phyloP scores from a whole-genome alignment of 176 grass and related monocot genomes.

The Bromus sterilis region DNA sequence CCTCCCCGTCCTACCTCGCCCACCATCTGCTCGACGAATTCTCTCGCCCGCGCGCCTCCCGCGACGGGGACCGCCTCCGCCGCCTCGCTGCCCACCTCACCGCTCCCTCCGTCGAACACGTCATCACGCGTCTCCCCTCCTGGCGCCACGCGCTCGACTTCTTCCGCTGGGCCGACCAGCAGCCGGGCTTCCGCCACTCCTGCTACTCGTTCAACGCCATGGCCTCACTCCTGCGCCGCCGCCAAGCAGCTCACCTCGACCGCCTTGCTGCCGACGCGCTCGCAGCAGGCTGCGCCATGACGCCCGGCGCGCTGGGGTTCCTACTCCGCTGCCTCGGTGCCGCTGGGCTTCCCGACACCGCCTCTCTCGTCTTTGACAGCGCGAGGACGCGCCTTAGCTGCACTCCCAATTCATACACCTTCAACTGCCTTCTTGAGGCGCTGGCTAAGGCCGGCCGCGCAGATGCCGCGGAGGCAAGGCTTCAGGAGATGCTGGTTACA shows the following conservation, averaged over 20 bases:
- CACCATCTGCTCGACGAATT: conserved; percentile 84
- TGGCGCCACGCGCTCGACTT: conserved; percentile 76
- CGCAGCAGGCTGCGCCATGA: conserved; percentile 45
- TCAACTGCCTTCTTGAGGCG: conserved; percentile 71
- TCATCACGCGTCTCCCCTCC: conserved; percentile 41
- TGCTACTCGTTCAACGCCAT: conserved; percentile 92
- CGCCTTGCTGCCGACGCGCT: conserved; percentile 36
- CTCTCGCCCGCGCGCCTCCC: conserved; percentile 39
- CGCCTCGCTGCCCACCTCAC: conserved; percentile 35
- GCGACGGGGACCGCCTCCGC: conserved; percentile 33
- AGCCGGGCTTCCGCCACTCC: conserved; percentile 63
- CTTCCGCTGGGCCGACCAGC: conserved; percentile 57
- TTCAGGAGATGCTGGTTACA: conserved; percentile 47
- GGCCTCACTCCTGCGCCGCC: conserved; percentile 45
- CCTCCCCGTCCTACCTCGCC: conserved; percentile 13
- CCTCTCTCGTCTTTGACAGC: conserved; percentile 39
- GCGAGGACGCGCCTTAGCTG: conserved; percentile 36
- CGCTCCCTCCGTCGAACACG: conserved; percentile 18
- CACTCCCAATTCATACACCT: conserved; percentile 68
- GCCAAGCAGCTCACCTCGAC: conserved; percentile 36
- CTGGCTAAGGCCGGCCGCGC: conserved; percentile 44
- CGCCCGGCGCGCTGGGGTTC: conserved; percentile 61
- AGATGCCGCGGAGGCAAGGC: conserved; percentile 42
- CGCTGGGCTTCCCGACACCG: conserved; percentile 45
- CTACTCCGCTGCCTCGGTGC: conserved; percentile 62